phyloP scores from a whole-genome alignment of 768 basidiomycete species.

The Tricholomella constricta region DNA sequence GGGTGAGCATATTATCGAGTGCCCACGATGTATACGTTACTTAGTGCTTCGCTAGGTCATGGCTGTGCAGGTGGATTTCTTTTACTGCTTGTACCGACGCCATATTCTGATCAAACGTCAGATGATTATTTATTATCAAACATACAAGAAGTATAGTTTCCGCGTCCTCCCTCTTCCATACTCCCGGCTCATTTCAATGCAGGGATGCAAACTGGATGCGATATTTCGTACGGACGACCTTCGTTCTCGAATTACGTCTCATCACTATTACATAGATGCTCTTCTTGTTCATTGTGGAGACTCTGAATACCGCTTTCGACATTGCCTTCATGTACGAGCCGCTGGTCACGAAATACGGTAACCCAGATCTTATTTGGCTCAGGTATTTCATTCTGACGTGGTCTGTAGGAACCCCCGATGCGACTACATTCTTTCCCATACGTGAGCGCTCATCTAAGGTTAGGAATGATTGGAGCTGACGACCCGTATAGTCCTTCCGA shows the following conservation, averaged over 20 bases:
- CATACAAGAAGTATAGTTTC: constrained; percentile 38
- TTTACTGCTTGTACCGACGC: neutral
- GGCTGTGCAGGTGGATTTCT: neutral
- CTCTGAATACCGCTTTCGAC: constrained; percentile 44
- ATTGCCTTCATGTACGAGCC: constrained; percentile 51
- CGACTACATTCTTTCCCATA: constrained; percentile 37
- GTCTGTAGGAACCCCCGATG: constrained; percentile 30
- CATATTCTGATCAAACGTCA: constrained; percentile 2
- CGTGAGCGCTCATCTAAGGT: constrained; percentile 19
- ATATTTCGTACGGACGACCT: constrained; percentile 32
- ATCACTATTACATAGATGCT: constrained; percentile 31
- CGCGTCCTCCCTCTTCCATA: neutral
- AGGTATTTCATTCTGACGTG: neutral
- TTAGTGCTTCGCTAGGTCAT: neutral
- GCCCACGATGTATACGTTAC: neutral
- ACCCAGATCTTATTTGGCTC: neutral
- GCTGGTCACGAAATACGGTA: constrained; percentile 43
- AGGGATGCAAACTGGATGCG: constrained; percentile 48
- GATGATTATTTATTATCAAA: constrained; percentile 36
- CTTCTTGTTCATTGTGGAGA: constrained; percentile 44
- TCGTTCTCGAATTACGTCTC: neutral
- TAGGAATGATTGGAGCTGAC: constrained; percentile 4
- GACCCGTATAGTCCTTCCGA: constrained; percentile 25
- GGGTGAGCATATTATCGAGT: constrained; percentile 29
- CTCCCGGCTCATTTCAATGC: neutral